phyloP scores from a whole-genome alignment of 208 protist genomes.

The Crithidia thermophila region DNA sequence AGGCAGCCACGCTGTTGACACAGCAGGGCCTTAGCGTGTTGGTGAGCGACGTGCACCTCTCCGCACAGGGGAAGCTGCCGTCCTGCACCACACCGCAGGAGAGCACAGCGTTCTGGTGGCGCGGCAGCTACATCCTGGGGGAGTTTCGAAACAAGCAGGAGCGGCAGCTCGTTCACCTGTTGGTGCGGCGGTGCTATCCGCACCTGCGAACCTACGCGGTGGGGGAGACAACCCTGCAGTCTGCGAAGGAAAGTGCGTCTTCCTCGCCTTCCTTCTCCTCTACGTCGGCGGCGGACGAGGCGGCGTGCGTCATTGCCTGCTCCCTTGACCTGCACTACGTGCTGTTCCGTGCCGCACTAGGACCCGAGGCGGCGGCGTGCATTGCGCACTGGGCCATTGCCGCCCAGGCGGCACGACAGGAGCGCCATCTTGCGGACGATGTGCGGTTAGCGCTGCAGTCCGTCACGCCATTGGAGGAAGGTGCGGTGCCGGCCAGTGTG shows the following conservation, averaged over 20 bases:
- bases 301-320: constrained; percentile 25
- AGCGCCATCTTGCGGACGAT: constrained; percentile 3
- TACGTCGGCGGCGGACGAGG: neutral
- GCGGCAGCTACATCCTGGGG: constrained; percentile 2
- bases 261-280: neutral
- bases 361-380: constrained; percentile 28
- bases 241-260: neutral
- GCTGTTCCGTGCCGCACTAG: constrained; percentile 40
- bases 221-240: constrained; percentile 14
- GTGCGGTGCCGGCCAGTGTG: neutral
- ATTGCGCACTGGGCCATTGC: constrained; percentile 39
- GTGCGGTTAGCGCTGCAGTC: neutral
- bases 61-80: constrained; percentile 5
- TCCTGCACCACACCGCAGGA: neutral
- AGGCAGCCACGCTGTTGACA: constrained; percentile 1
- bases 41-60: constrained; percentile 12
- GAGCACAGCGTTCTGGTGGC: constrained; percentile 1
- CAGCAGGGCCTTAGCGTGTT: constrained; percentile 5
- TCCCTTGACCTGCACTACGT: constrained; percentile 40
- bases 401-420: constrained; percentile 18
- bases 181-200: constrained; percentile 47
- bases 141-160: constrained; percentile 14
- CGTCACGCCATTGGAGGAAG: neutral
- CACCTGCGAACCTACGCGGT: constrained; percentile 43
- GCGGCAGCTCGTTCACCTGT: constrained; percentile 29